Percentiles rank a stretch among this genome's conserved stretches.
These are phyloP conservation scores for Hanseniaspora nectarophila DNA, from an alignment of 805 yeast species.

Conservation along the genomic window DNA sequence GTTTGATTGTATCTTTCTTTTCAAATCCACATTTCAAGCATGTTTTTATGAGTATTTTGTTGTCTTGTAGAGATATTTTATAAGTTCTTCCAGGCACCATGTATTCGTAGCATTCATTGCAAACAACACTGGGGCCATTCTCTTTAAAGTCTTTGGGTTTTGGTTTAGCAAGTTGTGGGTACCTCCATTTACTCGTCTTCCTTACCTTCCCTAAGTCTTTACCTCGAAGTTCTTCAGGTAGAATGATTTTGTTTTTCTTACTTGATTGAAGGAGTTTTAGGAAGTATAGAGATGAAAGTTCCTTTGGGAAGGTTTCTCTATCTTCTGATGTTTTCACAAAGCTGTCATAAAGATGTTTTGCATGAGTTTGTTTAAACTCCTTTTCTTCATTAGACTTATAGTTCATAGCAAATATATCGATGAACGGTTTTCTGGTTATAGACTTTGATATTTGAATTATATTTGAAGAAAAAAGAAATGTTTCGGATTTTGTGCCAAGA, in stretches of 20 bases:
- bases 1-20: not conserved
- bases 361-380: constrained; percentile 6
- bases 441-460: no score
- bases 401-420: no score
- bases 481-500: no score
- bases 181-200: constrained; percentile 13
- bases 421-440: no score
- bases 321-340: not conserved
- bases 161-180: not conserved
- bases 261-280: not conserved
- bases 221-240: constrained; percentile 12
- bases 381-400: constrained; percentile 11
- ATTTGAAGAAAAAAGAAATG: not conserved
- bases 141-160: not conserved
- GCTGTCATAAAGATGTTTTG: constrained; percentile 5
- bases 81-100: constrained; percentile 7
- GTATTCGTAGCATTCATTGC: constrained; percentile 5
- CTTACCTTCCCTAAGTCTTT: constrained; percentile 1
- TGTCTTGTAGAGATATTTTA: not conserved
- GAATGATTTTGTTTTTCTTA: constrained; percentile 12
- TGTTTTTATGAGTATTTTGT: not conserved
- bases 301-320: not conserved
- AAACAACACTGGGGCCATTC: not conserved
- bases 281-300: constrained; percentile 1
- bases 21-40: constrained; percentile 4